A percentile compares a stretch with the other conserved stretches of the same genome.
phyloP scores from a whole-genome alignment of 768 basidiomycete species.

The Lentinula sp. region DNA sequence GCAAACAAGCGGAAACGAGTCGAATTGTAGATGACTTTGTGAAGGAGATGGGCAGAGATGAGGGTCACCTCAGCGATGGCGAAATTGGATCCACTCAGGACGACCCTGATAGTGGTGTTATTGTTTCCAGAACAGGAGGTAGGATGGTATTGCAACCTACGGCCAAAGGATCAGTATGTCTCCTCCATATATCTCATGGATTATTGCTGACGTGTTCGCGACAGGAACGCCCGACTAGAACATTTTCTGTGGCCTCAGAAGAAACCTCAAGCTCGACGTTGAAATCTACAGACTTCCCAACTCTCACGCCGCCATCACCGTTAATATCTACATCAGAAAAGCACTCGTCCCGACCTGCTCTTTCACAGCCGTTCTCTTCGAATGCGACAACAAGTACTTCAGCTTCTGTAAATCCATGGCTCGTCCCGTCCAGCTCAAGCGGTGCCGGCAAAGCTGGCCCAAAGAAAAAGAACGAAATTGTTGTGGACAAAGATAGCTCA shows the following conservation, averaged over 20 bases:
- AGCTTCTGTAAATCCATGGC: slow-evolving; percentile 73
- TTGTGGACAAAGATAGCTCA: slow-evolving; percentile 61
- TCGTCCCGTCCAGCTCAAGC: slow-evolving; percentile 30
- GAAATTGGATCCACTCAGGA: slow-evolving; percentile 19
- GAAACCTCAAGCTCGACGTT: slow-evolving; percentile 69
- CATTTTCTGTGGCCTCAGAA: slow-evolving; percentile 20
- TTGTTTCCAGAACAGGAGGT: slow-evolving; percentile 59
- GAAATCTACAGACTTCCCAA: slow-evolving; percentile 41
- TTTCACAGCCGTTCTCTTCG: slow-evolving; percentile 1
- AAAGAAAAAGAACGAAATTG: slow-evolving; percentile 63
- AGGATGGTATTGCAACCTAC: slow-evolving; percentile 60
- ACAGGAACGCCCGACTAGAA: not conserved
- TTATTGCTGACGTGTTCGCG: not conserved
- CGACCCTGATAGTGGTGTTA: slow-evolving; percentile 24
- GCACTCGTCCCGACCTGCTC: slow-evolving; percentile 12
- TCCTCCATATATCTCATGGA: not conserved
- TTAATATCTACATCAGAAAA: not conserved
- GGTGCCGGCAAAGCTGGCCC: slow-evolving; percentile 43
- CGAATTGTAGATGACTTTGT: slow-evolving; percentile 69
- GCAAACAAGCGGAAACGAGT: slow-evolving; percentile 52
- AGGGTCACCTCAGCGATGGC: slow-evolving; percentile 21
- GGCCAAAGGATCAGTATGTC: slow-evolving; percentile 19
- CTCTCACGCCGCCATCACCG: slow-evolving; percentile 8
- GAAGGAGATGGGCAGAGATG: slow-evolving; percentile 53
- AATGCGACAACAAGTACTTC: slow-evolving; percentile 13